Evolutionary conservation across 2,329 filamentous ascomycete genomes (phyloP).

Genomic region (Alternaria arborescens): DNA sequence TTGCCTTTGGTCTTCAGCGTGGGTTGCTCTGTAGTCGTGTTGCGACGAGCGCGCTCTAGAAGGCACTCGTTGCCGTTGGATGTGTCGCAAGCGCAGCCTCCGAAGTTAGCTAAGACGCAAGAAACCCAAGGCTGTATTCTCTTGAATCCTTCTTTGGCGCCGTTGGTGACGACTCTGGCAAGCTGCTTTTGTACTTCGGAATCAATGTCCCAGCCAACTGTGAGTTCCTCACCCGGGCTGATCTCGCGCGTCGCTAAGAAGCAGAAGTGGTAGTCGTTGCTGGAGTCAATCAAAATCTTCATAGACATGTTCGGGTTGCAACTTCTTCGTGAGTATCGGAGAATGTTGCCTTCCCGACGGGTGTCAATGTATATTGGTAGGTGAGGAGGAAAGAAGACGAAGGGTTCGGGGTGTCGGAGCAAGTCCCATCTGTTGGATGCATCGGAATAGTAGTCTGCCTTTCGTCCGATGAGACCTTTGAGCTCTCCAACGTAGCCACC

Average conservation of each 20-base stretch:
- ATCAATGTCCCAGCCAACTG: slow-evolving; percentile 66
- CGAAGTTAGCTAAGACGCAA: slow-evolving; percentile 77
- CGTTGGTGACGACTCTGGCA: slow-evolving; percentile 69
- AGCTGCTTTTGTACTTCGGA: slow-evolving; percentile 62
- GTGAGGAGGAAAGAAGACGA: slow-evolving; percentile 76
- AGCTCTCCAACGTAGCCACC: slow-evolving; percentile 73
- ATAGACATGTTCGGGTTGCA: slow-evolving; percentile 89
- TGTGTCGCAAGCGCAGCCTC: slow-evolving; percentile 76
- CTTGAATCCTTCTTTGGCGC: slow-evolving; percentile 66
- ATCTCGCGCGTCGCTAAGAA: slow-evolving; percentile 85
- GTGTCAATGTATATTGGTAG: slow-evolving; percentile 95
- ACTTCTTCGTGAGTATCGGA: slow-evolving; percentile 90
- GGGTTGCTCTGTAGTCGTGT: slow-evolving; percentile 38
- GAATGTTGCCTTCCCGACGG: slow-evolving; percentile 81
- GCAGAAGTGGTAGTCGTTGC: slow-evolving; percentile 81
- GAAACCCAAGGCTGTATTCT: slow-evolving; percentile 73
- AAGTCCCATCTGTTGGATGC: slow-evolving; percentile 57
- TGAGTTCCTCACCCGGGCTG: slow-evolving; percentile 74
- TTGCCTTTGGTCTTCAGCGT: slow-evolving; percentile 55
- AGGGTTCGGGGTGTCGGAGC: slow-evolving; percentile 61
- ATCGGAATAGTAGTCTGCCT: slow-evolving; percentile 58
- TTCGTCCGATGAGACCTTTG: slow-evolving; percentile 64
- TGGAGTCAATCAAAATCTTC: slow-evolving; percentile 83
- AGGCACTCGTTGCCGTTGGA: slow-evolving; percentile 48
- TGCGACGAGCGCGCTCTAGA: slow-evolving; percentile 47